Evolutionary conservation across 306 rosid genomes (phyloP), one percentile per base, ranked within the genome.

Genomic region (Cucurbita pepo): DNA sequence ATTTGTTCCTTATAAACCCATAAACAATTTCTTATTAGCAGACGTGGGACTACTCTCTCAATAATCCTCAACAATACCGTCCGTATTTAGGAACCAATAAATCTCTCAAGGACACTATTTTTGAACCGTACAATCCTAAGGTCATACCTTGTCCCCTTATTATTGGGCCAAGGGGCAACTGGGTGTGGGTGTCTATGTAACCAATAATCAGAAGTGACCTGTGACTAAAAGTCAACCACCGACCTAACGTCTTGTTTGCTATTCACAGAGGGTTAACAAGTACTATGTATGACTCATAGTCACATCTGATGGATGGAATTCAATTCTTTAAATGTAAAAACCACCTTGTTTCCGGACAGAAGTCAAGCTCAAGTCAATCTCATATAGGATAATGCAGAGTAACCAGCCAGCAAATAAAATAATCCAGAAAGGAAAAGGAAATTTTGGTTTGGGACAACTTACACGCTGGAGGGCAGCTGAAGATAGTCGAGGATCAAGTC

Each of bases 401-500:
- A 69, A 48, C 8, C 14, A 48, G 44, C 56, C 21, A 69, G 48
- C 41, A 69, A 67, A 47, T 4, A 48, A 18, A 11, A 65, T 10
- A 65, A 69, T 22, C 43, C 9, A 4, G 2, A 5, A 66, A 36
- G 48, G 52, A 6, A 37, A 52, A 19, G 11, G 7, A 14, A 30
- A 69, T 1, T 4, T 34, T 56, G 25, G 48, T 72, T 65, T n/a
- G 36, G 43, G 38, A 63, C 56, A 52, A 85, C 96, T 86, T 76
- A 89, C 99, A 79, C 79, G 88, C 83, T 85, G 45, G 95, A 86
- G 74, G 91, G 96, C 80, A 88, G 93, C 70, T 84, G 81, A 76
- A 95, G 83, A 81, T 89, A 91, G 61, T 91, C 95, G 6, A 88
- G 75, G 65, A 95, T 86, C 82, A 89, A 76, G 69, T 95, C 88